Base-by-base conservation (phyloP, 768 basidiomycete genomes). In the Auricularia auricula-judae region DNA sequence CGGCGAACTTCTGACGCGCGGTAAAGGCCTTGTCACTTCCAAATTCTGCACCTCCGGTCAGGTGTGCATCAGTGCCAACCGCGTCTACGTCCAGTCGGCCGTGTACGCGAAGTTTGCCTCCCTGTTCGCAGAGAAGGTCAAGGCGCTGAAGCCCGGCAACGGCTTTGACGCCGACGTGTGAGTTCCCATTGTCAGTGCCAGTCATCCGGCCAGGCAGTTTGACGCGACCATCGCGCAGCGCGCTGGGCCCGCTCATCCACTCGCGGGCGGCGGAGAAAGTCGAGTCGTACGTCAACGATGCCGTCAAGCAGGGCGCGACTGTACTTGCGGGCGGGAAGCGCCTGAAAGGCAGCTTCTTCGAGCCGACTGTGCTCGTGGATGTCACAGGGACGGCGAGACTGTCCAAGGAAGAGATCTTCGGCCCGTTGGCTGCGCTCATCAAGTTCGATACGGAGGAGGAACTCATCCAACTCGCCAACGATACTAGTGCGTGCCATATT, bases 211-310 rank as follows among this genome's bases (percentile, higher is more conserved):
- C 29, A 29, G 29, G 29, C 29, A 29, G 29, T 29, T 29, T 29
- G 29, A 29, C 29, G 29, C 29, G 29, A 29, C 29, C 29, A 29
- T 29, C 29, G 29, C 3, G 47, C 67, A 91, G 90, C 54, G 98
- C 96, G 0, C 95, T 97, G 68, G 97, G 97, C 0, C 97, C 97
- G 14, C 81, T 99, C 61, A 97, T 99, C 66, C 95, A 98, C 75
- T 74, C 76, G 16, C 86, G 86, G 29, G 94, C 94, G 0, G 77
- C 93, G 62, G 84, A 88, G 69, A 99, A 99, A 75, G 93, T 95
- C 18, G 77, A 83, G 62, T 76, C 79, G 58, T 97, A 99, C 76
- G 85, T 99, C 65, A 82, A 91, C 34, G 93, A 98, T 68, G 97
- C 96, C 10, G 79, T 96, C 63, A 70, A 81, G 35, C 85, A 84